Evolutionary conservation across 768 basidiomycete genomes (phyloP).

Genomic region (Hygrophorus pudorinus): DNA sequence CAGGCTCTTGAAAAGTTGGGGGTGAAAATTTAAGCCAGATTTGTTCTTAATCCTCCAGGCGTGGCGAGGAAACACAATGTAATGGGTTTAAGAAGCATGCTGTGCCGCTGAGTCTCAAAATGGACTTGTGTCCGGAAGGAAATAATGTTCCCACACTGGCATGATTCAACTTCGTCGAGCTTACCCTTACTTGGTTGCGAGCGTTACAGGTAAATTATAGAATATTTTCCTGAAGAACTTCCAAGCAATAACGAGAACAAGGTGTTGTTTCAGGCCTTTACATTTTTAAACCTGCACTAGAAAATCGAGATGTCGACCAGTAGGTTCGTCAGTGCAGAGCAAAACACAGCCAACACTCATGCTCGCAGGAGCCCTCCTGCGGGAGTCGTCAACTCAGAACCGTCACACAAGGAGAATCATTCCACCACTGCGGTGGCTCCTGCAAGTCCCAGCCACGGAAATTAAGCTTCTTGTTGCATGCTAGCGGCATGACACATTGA

Average conservation of each 20-base stretch:
- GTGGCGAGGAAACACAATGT: not conserved
- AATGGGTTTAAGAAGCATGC: not conserved
- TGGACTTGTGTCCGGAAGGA: constrained; percentile 5
- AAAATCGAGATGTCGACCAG: constrained; percentile 10
- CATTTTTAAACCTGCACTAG: constrained; percentile 48
- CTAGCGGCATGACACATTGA: too few species aligned
- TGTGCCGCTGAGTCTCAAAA: constrained; percentile 14
- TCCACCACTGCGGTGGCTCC: not conserved
- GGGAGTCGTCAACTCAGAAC: not conserved
- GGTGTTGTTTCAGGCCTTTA: constrained; percentile 57
- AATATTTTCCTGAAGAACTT: not conserved
- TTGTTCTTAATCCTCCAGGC: not conserved
- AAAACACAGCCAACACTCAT: not conserved
- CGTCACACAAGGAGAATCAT: not conserved
- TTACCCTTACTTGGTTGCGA: constrained; percentile 45
- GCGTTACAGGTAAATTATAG: constrained; percentile 36
- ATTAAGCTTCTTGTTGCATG: too few species aligned
- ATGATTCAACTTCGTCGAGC: constrained; percentile 29
- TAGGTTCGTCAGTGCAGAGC: not conserved
- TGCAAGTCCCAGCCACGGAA: too few species aligned
- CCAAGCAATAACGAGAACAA: constrained; percentile 14
- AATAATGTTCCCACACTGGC: not conserved
- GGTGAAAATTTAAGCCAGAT: not conserved
- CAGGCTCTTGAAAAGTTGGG: constrained; percentile 19
- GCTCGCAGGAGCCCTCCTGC: not conserved